Evolutionary conservation across 768 basidiomycete species (phyloP).

Genomic region (Pisolithus microcarpus): DNA sequence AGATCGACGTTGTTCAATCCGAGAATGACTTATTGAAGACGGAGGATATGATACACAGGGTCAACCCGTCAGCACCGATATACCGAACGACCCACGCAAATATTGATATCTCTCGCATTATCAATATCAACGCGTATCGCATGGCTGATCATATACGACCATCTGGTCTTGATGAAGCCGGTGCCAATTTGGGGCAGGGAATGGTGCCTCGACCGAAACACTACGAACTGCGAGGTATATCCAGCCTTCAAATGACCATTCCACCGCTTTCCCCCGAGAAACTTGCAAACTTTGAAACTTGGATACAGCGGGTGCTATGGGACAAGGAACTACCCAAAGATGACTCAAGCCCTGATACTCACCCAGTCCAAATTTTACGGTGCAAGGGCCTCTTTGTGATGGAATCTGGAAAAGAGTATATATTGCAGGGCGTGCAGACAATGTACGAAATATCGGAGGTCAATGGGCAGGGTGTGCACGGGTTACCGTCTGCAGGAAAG

Average conservation of each 20-base stretch:
- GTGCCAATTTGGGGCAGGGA: constrained; percentile 26
- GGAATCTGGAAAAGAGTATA: constrained; percentile 48
- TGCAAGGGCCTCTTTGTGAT: constrained; percentile 79
- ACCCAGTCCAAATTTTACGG: constrained; percentile 58
- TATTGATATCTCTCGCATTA: constrained; percentile 69
- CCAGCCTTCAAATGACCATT: constrained; percentile 66
- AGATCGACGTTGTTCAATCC: constrained; percentile 62
- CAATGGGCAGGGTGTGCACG: constrained; percentile 32
- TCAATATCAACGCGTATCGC: constrained; percentile 76
- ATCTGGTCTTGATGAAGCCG: constrained; percentile 21
- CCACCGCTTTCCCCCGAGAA: constrained; percentile 47
- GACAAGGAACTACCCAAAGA: constrained; percentile 47
- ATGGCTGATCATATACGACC: constrained; percentile 31
- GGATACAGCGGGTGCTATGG: constrained; percentile 83
- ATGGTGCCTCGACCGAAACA: constrained; percentile 36
- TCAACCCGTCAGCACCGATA: constrained; percentile 78
- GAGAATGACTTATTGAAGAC: constrained; percentile 38
- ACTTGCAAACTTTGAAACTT: constrained; percentile 57
- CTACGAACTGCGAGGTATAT: constrained; percentile 75
- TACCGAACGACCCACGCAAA: constrained; percentile 62
- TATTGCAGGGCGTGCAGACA: constrained; percentile 87
- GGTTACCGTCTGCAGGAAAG: constrained; percentile 62
- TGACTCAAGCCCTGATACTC: constrained; percentile 6
- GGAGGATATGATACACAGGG: constrained; percentile 54
- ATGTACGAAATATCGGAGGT: constrained; percentile 74